A percentile compares a stretch with the other conserved stretches of the same genome.
These are phyloP conservation scores for Talinum fruticosum DNA, from an alignment of 148 eudicot species.

Conservation along the genomic window DNA sequence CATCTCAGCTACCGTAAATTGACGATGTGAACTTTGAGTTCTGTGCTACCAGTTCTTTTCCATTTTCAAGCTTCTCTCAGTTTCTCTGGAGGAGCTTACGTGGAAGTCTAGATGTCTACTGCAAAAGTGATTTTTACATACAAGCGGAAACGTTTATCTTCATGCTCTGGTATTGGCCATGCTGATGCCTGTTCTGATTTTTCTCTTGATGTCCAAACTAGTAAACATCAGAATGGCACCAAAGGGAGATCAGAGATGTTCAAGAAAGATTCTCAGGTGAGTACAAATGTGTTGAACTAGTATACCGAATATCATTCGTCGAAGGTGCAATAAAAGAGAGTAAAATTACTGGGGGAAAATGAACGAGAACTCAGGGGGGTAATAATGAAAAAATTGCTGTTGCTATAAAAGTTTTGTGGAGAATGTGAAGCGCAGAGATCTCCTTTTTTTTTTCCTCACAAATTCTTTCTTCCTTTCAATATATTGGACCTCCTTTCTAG, in stretches of 20 bases:
- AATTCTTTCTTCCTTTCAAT: not conserved
- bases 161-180: conserved; percentile 29
- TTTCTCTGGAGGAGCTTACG: conserved; percentile 3
- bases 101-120: conserved; percentile 34
- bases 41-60: not conserved
- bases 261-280: conserved; percentile 38
- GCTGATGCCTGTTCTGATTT: conserved; percentile 31
- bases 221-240: conserved; percentile 23
- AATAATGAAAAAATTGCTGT: not conserved
- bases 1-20: not conserved
- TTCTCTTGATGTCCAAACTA: conserved; percentile 24
- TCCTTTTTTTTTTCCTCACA: not conserved
- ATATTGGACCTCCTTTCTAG: too few species aligned
- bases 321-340: not conserved
- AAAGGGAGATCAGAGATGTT: conserved; percentile 19
- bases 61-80: conserved; percentile 9
- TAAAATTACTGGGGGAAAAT: not conserved
- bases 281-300: conserved; percentile 18
- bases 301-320: not conserved
- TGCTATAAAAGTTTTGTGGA: not conserved
- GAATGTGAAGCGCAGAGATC: not conserved
- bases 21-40: not conserved
- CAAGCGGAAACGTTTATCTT: conserved; percentile 57
- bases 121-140: conserved; percentile 51
- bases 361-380: not conserved